Evolutionary conservation across 2,329 filamentous ascomycete species (phyloP).

Genomic region (Nigrospora sphaerica): DNA sequence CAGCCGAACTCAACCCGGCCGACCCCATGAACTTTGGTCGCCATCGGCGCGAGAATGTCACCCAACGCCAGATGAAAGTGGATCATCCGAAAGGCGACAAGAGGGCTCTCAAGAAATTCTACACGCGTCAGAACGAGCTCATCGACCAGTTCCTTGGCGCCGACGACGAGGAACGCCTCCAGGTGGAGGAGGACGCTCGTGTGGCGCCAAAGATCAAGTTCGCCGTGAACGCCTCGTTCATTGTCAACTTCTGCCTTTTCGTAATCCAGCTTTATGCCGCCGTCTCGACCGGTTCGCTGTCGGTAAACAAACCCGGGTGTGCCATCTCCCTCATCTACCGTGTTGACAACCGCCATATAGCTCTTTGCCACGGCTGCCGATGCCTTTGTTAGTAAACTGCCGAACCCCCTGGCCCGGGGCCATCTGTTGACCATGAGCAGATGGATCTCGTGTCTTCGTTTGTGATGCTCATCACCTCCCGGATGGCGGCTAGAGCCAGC

Average conservation of each 20-base stretch:
- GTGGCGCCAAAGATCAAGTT: constrained; percentile 45
- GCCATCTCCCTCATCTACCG: constrained; percentile 6
- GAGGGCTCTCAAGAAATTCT: constrained; percentile 36
- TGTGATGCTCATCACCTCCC: constrained; percentile 55
- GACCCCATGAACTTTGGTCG: constrained; percentile 32
- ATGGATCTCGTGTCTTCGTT: constrained; percentile 59
- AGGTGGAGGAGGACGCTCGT: constrained; percentile 40
- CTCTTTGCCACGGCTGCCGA: constrained; percentile 61
- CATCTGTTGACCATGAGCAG: constrained; percentile 18
- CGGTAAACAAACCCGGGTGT: constrained; percentile 22
- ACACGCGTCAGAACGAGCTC: constrained; percentile 38
- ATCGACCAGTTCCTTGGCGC: constrained; percentile 48
- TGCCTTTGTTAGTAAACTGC: constrained; percentile 40
- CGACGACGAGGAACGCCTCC: constrained; percentile 45
- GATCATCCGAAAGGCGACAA: constrained; percentile 38
- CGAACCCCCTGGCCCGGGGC: constrained; percentile 5
- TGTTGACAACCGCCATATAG: constrained; percentile 16
- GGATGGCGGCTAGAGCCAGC: constrained; percentile 50
- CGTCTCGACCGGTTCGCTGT: constrained; percentile 50
- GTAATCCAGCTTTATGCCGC: constrained; percentile 53
- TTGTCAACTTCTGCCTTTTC: constrained; percentile 46
- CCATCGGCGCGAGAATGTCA: constrained; percentile 31
- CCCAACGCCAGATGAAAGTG: constrained; percentile 36
- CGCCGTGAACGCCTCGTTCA: constrained; percentile 44
- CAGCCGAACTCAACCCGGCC: constrained; percentile 10